These are phyloP conservation scores for Alloascoidea hylecoeti DNA, from an alignment of 805 yeast genomes.

Conservation along the genomic window DNA sequence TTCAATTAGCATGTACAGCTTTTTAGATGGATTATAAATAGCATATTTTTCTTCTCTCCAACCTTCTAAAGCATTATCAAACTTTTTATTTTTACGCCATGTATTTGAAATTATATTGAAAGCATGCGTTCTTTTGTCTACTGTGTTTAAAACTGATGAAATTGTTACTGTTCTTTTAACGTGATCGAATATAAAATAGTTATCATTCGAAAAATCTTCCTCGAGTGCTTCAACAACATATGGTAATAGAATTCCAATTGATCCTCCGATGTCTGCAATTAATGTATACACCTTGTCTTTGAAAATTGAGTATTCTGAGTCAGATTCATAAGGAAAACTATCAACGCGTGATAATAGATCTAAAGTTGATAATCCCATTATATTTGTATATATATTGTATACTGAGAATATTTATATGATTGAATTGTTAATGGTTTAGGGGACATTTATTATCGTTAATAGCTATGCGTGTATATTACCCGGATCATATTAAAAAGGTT, in stretches of 20 bases:
- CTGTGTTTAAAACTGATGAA: constrained; percentile 16
- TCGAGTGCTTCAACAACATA: constrained; percentile 10
- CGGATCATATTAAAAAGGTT: too few relatives aligned
- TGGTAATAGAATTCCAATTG: constrained; percentile 13
- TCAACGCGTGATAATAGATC: constrained; percentile 7
- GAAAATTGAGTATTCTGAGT: constrained; percentile 1
- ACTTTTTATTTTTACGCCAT: constrained; percentile 18
- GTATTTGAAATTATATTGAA: constrained; percentile 16
- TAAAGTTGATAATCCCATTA: too few relatives aligned
- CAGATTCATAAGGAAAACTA: constrained; percentile 6
- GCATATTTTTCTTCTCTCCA: constrained; percentile 86
- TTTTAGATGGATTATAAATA: constrained; percentile 39
- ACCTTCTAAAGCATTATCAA: constrained; percentile 16
- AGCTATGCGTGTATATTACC: too few relatives aligned
- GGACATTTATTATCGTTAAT: too few relatives aligned
- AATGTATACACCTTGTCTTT: constrained; percentile 9
- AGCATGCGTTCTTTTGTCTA: constrained; percentile 24
- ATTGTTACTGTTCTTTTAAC: constrained; percentile 15
- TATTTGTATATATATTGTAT: too few relatives aligned
- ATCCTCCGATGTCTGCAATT: constrained; percentile 12
- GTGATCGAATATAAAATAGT: constrained; percentile 13
- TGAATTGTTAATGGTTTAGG: too few relatives aligned
- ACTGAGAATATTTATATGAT: too few relatives aligned
- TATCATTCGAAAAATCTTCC: constrained; percentile 6
- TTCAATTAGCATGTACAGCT: constrained; percentile 59